phyloP scores from a whole-genome alignment of 805 yeast species.

The Kazachstania viticola region DNA sequence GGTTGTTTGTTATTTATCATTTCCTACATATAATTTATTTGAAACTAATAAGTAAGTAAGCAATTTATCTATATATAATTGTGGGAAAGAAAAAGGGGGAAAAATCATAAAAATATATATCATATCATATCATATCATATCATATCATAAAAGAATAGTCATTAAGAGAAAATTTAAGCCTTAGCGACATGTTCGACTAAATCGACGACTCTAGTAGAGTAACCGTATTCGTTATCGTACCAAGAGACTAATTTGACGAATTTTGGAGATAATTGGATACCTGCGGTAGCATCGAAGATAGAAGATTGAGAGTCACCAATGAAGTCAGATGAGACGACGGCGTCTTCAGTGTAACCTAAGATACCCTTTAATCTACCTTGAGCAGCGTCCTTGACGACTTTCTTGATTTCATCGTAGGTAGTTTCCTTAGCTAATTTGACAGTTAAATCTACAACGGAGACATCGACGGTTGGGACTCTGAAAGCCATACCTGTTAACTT shows the following conservation, averaged over 20 bases:
- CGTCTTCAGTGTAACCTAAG: slow-evolving; percentile 59
- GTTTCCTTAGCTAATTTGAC: slow-evolving; percentile 47
- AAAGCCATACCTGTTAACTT: slow-evolving; percentile 64
- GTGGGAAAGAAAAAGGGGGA: no score
- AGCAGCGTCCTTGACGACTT: slow-evolving; percentile 46
- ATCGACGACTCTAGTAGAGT: slow-evolving; percentile 66
- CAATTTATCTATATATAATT: no score
- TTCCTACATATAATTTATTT: no score
- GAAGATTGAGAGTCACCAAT: slow-evolving; percentile 50
- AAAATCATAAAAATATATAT: neutral
- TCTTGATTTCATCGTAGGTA: slow-evolving; percentile 54
- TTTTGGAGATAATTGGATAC: slow-evolving; percentile 58
- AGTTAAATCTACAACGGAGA: slow-evolving; percentile 61
- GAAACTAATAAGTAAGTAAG: no score
- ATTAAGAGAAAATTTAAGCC: slow-evolving; percentile 8
- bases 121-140: neutral
- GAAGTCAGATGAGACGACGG: slow-evolving; percentile 62
- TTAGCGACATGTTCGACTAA: slow-evolving; percentile 52
- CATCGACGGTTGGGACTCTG: slow-evolving; percentile 67
- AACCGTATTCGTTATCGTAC: slow-evolving; percentile 70
- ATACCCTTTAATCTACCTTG: slow-evolving; percentile 52
- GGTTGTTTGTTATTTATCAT: no score
- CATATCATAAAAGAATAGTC: slow-evolving; percentile 1
- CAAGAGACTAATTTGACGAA: slow-evolving; percentile 61
- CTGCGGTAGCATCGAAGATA: slow-evolving; percentile 58